Evolutionary conservation across 2,329 filamentous ascomycete genomes (phyloP).

Genomic region (Elsinoe necatrix): DNA sequence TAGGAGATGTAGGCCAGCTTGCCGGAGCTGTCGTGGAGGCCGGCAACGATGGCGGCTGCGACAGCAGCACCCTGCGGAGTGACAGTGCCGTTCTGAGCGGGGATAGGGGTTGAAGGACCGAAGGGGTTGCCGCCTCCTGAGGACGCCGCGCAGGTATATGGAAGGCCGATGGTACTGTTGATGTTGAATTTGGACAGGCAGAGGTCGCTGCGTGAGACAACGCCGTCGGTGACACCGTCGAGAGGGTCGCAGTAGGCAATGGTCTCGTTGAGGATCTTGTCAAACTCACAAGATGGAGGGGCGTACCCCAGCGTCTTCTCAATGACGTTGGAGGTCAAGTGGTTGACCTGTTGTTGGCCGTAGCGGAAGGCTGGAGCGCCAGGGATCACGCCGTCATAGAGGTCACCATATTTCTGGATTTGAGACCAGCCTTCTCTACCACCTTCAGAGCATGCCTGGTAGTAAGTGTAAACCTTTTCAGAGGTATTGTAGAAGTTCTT

Average conservation of each 20-base stretch:
- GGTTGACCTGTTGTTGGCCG: constrained; percentile 40
- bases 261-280: constrained; percentile 47
- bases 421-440: constrained; percentile 44
- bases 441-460: constrained; percentile 48
- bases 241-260: constrained; percentile 48
- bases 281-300: constrained; percentile 39
- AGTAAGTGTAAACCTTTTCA: constrained; percentile 40
- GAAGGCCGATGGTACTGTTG: constrained; percentile 38
- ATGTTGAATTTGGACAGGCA: constrained; percentile 42
- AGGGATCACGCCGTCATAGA: constrained; percentile 41
- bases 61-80: constrained; percentile 28
- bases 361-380: constrained; percentile 43
- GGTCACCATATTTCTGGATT: constrained; percentile 43
- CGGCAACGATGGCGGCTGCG: constrained; percentile 31
- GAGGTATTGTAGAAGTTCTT: constrained; percentile 32
- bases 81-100: constrained; percentile 30
- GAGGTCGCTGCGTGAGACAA: constrained; percentile 43
- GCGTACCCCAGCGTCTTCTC: constrained; percentile 36
- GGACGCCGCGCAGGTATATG: constrained; percentile 37
- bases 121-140: constrained; percentile 17
- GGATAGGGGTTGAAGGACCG: constrained; percentile 15
- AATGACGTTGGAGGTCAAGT: constrained; percentile 34
- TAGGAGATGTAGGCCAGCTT: constrained; percentile 36
- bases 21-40: constrained; percentile 35
- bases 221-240: constrained; percentile 48